phyloP scores from a whole-genome alignment of 2,329 filamentous ascomycete species.

The Macrophomina pseudophaseolina region DNA sequence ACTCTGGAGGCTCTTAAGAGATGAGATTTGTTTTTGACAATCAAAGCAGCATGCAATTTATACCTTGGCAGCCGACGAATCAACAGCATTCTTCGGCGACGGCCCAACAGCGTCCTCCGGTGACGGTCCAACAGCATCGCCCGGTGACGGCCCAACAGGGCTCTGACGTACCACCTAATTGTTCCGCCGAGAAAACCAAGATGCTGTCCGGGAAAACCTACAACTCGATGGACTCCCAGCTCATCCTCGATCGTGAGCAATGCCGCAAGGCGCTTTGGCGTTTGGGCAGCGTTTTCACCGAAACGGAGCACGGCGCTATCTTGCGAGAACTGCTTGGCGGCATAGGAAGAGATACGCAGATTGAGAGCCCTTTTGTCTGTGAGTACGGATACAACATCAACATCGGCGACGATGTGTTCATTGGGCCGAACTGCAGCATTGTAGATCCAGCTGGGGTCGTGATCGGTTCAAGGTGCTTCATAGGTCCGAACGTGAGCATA shows the following conservation, averaged over 20 bases:
- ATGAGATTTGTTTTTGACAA: no score
- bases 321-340: conserved; percentile 54
- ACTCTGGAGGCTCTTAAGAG: no score
- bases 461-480: background rate
- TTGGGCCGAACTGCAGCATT: conserved; percentile 83
- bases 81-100: no score
- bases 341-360: conserved; percentile 74
- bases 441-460: conserved; percentile 61
- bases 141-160: no score
- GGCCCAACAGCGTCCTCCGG: no score
- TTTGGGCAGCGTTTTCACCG: conserved; percentile 80
- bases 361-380: conserved; percentile 88
- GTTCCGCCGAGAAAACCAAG: conserved; percentile 73
- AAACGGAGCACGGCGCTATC: conserved; percentile 71
- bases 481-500: background rate
- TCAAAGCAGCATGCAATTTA: no score
- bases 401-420: conserved; percentile 82
- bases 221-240: conserved; percentile 75
- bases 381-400: conserved; percentile 96
- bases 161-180: no score
- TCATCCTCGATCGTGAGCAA: conserved; percentile 79
- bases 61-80: no score
- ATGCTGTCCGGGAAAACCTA: conserved; percentile 83
- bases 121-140: no score
- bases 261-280: conserved; percentile 82